phyloP scores from a whole-genome alignment of 352 stramenopile species.

The Peronosclerospora sorghi region DNA sequence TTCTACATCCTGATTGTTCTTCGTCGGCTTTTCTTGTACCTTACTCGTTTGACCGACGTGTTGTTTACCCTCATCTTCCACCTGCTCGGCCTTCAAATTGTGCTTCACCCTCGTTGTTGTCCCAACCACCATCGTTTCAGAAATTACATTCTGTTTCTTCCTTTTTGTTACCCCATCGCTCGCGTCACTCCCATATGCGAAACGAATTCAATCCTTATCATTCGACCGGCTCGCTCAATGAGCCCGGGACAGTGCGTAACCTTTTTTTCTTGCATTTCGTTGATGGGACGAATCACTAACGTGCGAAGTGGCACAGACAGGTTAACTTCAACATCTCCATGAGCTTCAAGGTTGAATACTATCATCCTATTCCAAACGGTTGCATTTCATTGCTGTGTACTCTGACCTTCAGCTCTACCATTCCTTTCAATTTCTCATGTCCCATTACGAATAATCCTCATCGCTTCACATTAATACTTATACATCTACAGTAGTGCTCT shows the following conservation, averaged over 20 bases:
- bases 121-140: slow-evolving; percentile 13
- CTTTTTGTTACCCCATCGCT: neutral
- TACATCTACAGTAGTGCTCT: slow-evolving; percentile 4
- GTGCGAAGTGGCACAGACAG: neutral
- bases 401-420: no score
- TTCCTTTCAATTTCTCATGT: slow-evolving; percentile 1
- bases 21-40: slow-evolving; percentile 3
- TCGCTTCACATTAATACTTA: slow-evolving; percentile 16
- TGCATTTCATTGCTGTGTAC: neutral
- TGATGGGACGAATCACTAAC: no score
- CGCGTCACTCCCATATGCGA: slow-evolving; percentile 10
- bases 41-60: neutral
- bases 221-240: neutral
- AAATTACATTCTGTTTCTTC: slow-evolving; percentile 3
- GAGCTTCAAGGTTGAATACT: slow-evolving; percentile 2
- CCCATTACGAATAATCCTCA: slow-evolving; percentile 1
- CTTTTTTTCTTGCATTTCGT: no score
- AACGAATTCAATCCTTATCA: neutral
- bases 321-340: neutral
- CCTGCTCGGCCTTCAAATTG: slow-evolving; percentile 6
- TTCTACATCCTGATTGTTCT: neutral
- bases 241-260: no score
- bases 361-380: neutral
- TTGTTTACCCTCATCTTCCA: neutral
- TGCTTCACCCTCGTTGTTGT: slow-evolving; percentile 18